Percentiles rank a stretch among this genome's conserved stretches.
These are phyloP conservation scores for Neofusicoccum ribis DNA, from an alignment of 2,329 filamentous ascomycete genomes.

Conservation along the genomic window DNA sequence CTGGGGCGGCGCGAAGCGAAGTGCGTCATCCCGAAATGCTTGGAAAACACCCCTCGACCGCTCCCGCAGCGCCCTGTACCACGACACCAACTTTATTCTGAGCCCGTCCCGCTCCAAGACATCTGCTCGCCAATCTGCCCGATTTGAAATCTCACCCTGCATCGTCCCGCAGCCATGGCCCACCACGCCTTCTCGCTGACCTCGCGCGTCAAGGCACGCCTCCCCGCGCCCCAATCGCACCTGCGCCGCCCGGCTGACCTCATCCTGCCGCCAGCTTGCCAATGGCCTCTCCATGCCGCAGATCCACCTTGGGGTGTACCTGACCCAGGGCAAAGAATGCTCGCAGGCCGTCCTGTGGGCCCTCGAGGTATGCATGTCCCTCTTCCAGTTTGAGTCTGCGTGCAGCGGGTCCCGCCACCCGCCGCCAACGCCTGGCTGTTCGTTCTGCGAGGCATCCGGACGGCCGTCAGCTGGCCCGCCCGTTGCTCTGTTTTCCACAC, in stretches of 20 bases:
- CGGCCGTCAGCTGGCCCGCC: background rate
- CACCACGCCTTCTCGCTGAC: slow-evolving; percentile 41
- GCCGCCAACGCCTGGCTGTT: too few relatives aligned
- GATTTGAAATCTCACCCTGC: slow-evolving; percentile 8
- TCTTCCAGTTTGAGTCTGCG: background rate
- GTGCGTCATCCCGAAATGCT: slow-evolving; percentile 14
- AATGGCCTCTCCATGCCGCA: slow-evolving; percentile 69
- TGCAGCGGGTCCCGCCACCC: background rate
- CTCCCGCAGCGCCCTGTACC: slow-evolving; percentile 23
- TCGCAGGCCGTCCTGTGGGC: slow-evolving; percentile 58
- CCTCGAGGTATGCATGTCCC: slow-evolving; percentile 44
- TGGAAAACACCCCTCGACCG: slow-evolving; percentile 15
- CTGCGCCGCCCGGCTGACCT: slow-evolving; percentile 26
- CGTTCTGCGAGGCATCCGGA: too few relatives aligned
- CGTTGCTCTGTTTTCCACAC: background rate
- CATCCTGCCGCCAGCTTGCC: slow-evolving; percentile 43
- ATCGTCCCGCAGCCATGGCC: slow-evolving; percentile 4
- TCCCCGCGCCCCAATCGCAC: background rate
- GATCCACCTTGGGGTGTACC: slow-evolving; percentile 73
- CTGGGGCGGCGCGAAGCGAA: slow-evolving; percentile 4
- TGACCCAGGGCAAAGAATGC: slow-evolving; percentile 65
- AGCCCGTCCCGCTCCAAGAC: slow-evolving; percentile 21
- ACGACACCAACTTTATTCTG: slow-evolving; percentile 29
- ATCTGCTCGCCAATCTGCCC: slow-evolving; percentile 14
- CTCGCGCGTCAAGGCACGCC: slow-evolving; percentile 43